Percentiles rank a stretch among this genome's conserved stretches.
phyloP scores from a whole-genome alignment of 768 basidiomycete genomes.

The Xanthoconium stramineum region DNA sequence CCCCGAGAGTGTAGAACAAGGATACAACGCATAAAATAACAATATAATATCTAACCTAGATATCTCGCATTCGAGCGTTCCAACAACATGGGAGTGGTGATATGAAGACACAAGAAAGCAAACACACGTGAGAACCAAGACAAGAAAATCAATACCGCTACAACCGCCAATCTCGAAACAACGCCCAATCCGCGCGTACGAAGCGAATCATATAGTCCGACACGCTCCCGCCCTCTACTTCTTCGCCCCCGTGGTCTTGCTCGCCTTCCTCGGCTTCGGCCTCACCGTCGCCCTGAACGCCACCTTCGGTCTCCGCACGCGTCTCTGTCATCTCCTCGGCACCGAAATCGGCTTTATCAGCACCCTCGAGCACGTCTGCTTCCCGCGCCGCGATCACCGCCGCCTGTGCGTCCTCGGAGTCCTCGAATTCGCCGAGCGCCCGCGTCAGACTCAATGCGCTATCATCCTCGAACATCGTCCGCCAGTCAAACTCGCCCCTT shows the following conservation, averaged over 20 bases:
- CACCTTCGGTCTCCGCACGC: slow-evolving; percentile 29
- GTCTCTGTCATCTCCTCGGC: slow-evolving; percentile 36
- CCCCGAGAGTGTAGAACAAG: too few relatives aligned
- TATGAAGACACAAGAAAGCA: neutral
- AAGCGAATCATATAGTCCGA: slow-evolving; percentile 83
- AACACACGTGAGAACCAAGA: neutral
- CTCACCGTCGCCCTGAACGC: slow-evolving; percentile 33
- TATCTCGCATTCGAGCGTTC: neutral
- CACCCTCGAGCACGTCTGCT: slow-evolving; percentile 68
- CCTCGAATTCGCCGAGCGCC: slow-evolving; percentile 83
- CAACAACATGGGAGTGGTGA: slow-evolving; percentile 2
- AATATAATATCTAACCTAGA: slow-evolving; percentile 13
- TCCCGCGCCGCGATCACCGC: slow-evolving; percentile 74
- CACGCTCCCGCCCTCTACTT: slow-evolving; percentile 65
- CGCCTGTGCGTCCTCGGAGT: slow-evolving; percentile 82
- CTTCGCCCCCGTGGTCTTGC: slow-evolving; percentile 37
- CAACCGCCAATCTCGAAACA: slow-evolving; percentile 71
- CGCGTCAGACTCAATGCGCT: slow-evolving; percentile 60
- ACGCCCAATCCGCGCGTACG: slow-evolving; percentile 60
- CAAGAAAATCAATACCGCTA: slow-evolving; percentile 22
- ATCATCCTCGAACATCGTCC: slow-evolving; percentile 68
- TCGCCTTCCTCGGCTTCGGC: slow-evolving; percentile 38
- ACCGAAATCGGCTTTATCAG: slow-evolving; percentile 77
- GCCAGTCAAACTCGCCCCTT: slow-evolving; percentile 94
- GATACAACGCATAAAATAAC: slow-evolving; percentile 14